Conservation (phyloP, 805 yeast species). For the Citeromyces matritensis region DNA sequence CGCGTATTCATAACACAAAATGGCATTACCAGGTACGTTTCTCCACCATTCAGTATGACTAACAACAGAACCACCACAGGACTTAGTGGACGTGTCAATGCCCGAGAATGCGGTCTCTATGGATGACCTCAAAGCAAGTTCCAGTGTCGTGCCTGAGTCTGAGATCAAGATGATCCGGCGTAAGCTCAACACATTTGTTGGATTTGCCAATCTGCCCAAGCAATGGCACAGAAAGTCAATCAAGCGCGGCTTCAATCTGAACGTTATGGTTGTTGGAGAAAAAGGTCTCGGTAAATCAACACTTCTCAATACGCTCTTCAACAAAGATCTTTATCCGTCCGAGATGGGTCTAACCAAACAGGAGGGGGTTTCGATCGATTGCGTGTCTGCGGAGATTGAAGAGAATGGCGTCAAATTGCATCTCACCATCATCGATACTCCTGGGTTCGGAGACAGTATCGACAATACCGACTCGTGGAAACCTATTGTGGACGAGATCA, state of each 20-base stretch:
- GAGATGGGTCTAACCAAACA: slow-evolving; percentile 31
- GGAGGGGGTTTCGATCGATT: slow-evolving; percentile 26
- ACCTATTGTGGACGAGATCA: slow-evolving; percentile 84
- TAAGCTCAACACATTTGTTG: slow-evolving; percentile 84
- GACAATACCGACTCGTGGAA: slow-evolving; percentile 74
- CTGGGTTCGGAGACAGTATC: slow-evolving; percentile 88
- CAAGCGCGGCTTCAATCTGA: slow-evolving; percentile 79
- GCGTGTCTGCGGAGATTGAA: slow-evolving; percentile 60
- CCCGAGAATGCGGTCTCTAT: no score
- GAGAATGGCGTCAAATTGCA: slow-evolving; percentile 87
- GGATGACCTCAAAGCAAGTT: background rate
- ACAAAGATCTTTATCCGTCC: slow-evolving; percentile 39
- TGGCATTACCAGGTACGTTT: no score
- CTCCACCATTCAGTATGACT: no score
- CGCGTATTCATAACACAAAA: no score
- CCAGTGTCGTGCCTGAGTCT: slow-evolving; percentile 4
- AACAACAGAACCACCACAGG: no score
- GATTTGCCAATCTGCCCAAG: slow-evolving; percentile 93
- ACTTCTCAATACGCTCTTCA: slow-evolving; percentile 79
- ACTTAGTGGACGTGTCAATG: no score
- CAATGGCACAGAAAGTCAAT: slow-evolving; percentile 96
- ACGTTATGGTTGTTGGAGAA: slow-evolving; percentile 84
- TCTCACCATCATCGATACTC: slow-evolving; percentile 75
- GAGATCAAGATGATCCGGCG: slow-evolving; percentile 59
- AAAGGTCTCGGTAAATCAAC: slow-evolving; percentile 90